These are phyloP conservation scores for Achlya hypogyna DNA, from an alignment of 352 stramenopile genomes.

Conservation along the genomic window DNA sequence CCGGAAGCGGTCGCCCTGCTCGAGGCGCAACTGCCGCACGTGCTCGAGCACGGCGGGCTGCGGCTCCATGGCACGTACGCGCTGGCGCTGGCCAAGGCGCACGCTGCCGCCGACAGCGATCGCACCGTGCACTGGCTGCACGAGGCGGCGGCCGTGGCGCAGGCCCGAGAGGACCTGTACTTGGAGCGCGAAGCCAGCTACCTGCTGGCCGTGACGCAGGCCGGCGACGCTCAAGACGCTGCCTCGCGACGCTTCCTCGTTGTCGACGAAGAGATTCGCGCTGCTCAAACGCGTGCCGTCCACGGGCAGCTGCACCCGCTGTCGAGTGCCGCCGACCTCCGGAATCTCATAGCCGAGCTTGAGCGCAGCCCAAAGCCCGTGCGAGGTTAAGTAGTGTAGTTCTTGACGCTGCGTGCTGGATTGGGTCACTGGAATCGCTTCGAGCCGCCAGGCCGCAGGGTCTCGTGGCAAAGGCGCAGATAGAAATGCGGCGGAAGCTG, in stretches of 20 bases:
- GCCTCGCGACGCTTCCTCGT: background rate
- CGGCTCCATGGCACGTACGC: slow-evolving; percentile 35
- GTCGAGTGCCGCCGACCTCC: too few relatives aligned
- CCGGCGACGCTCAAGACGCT: background rate
- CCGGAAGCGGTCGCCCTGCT: slow-evolving; percentile 33
- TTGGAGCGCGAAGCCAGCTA: background rate
- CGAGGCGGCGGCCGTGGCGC: background rate
- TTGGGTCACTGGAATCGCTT: too few relatives aligned
- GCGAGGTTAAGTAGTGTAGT: too few relatives aligned
- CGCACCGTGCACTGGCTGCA: background rate
- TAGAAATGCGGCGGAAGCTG: too few relatives aligned
- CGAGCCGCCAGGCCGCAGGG: too few relatives aligned
- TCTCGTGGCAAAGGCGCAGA: background rate
- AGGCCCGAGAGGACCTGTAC: background rate
- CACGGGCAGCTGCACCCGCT: too few relatives aligned
- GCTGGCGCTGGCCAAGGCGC: slow-evolving; percentile 36
- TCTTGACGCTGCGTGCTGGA: too few relatives aligned
- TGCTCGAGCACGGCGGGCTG: slow-evolving; percentile 38
- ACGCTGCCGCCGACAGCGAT: slow-evolving; percentile 12
- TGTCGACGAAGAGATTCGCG: background rate
- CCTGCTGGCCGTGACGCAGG: background rate
- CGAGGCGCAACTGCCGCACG: slow-evolving; percentile 25
- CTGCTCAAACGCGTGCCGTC: too few relatives aligned
- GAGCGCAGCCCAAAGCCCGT: too few relatives aligned
- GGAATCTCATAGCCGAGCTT: too few relatives aligned